A percentile compares a stretch with the other conserved stretches of the same genome.
Evolutionary conservation across 495 filamentous ascomycete species (phyloP).

Genomic region (Daldinia childiae): DNA sequence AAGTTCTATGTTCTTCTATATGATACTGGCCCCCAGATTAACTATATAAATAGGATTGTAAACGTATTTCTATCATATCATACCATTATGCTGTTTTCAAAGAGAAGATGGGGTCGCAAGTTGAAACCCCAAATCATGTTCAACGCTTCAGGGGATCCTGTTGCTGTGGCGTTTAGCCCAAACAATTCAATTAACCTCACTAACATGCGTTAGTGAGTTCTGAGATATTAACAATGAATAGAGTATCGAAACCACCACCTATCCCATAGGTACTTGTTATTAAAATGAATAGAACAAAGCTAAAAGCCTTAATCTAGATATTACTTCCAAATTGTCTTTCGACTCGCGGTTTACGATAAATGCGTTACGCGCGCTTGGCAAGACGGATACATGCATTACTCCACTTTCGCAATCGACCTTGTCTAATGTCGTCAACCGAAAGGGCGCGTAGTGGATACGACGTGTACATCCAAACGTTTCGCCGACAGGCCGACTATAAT

Average conservation of each 20-base stretch:
- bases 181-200: not conserved
- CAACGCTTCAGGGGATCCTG: not conserved
- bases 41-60: not conserved
- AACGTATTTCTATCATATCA: not conserved
- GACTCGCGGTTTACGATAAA: constrained; percentile 30
- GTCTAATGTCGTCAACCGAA: constrained; percentile 34
- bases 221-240: too few relatives aligned
- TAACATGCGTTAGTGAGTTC: too few relatives aligned
- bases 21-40: not conserved
- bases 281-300: too few relatives aligned
- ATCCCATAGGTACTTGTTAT: too few relatives aligned
- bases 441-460: constrained; percentile 18
- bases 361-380: constrained; percentile 7
- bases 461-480: not conserved
- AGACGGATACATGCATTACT: constrained; percentile 2
- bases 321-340: too few relatives aligned
- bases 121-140: not conserved
- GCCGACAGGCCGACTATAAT: not conserved
- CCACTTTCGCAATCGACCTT: constrained; percentile 18
- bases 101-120: not conserved
- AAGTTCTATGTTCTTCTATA: not conserved
- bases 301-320: too few relatives aligned
- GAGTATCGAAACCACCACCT: too few relatives aligned
- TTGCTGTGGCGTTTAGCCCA: not conserved
- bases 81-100: not conserved